Evolutionary conservation across 2,329 filamentous ascomycete species (phyloP).

Genomic region (Fusarium camptoceras): DNA sequence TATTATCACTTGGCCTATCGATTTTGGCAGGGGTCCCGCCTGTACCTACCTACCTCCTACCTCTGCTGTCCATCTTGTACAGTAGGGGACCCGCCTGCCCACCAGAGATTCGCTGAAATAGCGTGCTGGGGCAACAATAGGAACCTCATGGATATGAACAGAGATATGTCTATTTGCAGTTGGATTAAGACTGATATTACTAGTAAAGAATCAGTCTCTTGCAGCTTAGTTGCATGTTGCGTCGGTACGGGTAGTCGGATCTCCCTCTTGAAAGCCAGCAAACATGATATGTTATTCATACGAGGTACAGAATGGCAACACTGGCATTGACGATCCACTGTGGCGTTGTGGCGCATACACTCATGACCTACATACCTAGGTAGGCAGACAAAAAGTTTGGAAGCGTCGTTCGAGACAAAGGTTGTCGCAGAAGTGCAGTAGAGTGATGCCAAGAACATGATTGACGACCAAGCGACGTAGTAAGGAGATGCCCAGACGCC

Average conservation of each 20-base stretch:
- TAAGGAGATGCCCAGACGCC: neutral
- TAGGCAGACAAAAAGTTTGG: neutral
- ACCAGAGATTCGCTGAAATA: conserved; percentile 11
- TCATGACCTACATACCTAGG: neutral
- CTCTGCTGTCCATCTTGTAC: neutral
- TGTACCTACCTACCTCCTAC: neutral
- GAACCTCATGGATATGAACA: neutral
- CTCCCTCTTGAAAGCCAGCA: neutral
- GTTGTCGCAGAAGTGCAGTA: conserved; percentile 16
- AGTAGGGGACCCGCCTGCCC: neutral
- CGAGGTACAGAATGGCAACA: neutral
- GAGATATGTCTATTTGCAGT: conserved; percentile 3
- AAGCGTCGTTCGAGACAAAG: conserved; percentile 16
- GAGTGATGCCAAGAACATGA: neutral
- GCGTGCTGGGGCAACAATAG: neutral
- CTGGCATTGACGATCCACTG: neutral
- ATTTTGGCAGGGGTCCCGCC: conserved; percentile 37
- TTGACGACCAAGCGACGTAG: neutral
- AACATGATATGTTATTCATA: neutral
- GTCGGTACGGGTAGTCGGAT: neutral
- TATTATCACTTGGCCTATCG: conserved; percentile 40
- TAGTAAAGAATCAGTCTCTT: neutral
- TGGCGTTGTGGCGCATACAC: conserved; percentile 30
- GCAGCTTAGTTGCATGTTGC: neutral
- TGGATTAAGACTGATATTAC: neutral